Base-by-base conservation (phyloP, 2,329 filamentous ascomycete genomes). In the Diaporthe nobilis region DNA sequence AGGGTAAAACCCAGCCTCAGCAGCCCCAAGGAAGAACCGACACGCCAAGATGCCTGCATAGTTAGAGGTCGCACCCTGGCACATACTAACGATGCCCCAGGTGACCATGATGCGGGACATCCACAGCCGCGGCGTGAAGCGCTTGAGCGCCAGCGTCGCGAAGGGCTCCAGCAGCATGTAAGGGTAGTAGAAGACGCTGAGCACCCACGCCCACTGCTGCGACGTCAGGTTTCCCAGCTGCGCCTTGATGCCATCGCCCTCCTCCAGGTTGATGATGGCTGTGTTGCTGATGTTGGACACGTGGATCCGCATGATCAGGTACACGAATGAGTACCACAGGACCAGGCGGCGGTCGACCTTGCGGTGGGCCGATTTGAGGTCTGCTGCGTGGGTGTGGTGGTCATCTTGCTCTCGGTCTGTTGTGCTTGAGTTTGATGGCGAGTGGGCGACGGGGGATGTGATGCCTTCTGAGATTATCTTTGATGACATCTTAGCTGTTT, bases 1-100 rank as follows among this genome's bases (percentile, higher is more conserved):
- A 4, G 81, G 80, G 31, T 81, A 81, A n/a, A 81, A 81, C 0
- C 81, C 81, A 31, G 80, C 81, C 70, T 82, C 81, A 4, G 81
- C 79, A 8, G 80, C 76, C 0, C 81, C 80, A 1, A 82, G 72
- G 42, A 80, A 80, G 73, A 81, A 82, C 2, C 81, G 78, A 34
- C 78, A 78, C 2, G 77, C 78, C 60, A 82, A 44, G 6, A 82
- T 80, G 1, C 79, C 81, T 8, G 79, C 73, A 72, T 80, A 82
- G 44, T 77, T 79, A 10, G 78, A 74, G 12, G 78, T 79, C 4
- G 78, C 80, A 3, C 77, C 77, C 53, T 80, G 78, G 7, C 78
- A 81, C 73, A 81, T 79, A 1, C 78, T 80, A 13, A 80, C 77
- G 13, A 79, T 72, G 2, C 79, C 79, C 79, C 79, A 81, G 22